Conservation (phyloP, 2,329 filamentous ascomycete species). For the Cladophialophora bantiana region DNA sequence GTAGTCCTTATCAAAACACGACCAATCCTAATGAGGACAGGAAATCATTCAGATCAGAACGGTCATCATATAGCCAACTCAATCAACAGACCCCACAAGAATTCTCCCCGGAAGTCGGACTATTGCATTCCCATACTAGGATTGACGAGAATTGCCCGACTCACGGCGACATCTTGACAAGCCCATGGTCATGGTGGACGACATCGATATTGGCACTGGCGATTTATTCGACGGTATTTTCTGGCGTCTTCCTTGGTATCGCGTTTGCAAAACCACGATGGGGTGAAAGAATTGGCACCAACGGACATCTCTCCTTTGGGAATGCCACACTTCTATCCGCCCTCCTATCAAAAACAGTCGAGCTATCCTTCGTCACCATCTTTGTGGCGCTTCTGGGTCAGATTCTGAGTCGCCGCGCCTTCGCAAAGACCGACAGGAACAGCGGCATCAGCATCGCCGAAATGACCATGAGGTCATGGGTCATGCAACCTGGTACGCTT, state of each 20-base stretch:
- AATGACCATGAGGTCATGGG: conserved; percentile 79
- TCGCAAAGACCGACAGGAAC: conserved; percentile 59
- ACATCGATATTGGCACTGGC: conserved; percentile 48
- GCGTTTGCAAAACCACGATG: conserved; percentile 69
- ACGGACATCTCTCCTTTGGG: conserved; percentile 62
- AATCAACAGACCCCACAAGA: conserved; percentile 15
- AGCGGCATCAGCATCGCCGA: conserved; percentile 76
- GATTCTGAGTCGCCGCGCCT: conserved; percentile 72
- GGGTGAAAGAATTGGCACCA: conserved; percentile 63
- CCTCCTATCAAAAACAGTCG: conserved; percentile 76
- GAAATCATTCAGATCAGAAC: conserved; percentile 11
- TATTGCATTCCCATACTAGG: conserved; percentile 11
- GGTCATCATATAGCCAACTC: conserved; percentile 22
- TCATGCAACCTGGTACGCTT: conserved; percentile 74
- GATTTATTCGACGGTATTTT: conserved; percentile 48
- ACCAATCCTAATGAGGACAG: background rate
- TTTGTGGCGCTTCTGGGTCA: conserved; percentile 79
- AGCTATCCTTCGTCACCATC: conserved; percentile 78
- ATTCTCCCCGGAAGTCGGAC: conserved; percentile 14
- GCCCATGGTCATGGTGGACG: conserved; percentile 40
- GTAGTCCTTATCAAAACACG: conserved; percentile 6
- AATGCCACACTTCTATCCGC: conserved; percentile 73
- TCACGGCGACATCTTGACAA: conserved; percentile 40
- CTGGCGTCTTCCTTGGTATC: conserved; percentile 66
- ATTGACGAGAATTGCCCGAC: conserved; percentile 43